Conservation (phyloP, 2,329 filamentous ascomycete genomes). For the Talaromyces albobiverticillius region DNA sequence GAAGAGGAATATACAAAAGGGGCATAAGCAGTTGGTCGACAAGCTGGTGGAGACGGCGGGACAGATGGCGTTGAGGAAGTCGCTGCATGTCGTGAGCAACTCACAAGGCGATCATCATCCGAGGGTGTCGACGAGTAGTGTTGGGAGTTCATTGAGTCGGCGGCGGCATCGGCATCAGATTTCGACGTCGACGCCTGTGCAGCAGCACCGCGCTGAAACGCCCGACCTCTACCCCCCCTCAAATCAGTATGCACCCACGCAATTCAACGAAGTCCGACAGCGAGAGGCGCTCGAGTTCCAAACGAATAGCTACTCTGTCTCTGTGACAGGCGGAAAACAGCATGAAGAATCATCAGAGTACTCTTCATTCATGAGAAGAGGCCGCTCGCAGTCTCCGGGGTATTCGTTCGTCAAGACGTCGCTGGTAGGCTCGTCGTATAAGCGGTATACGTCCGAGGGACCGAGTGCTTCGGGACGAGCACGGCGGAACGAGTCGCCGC, state of each 20-base stretch:
- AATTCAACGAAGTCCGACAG: conserved; percentile 10
- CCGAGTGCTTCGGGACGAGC: background rate
- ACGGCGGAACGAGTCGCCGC: conserved; percentile 2
- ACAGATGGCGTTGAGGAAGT: conserved; percentile 17
- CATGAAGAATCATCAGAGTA: background rate
- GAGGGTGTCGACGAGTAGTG: background rate
- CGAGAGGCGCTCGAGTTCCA: conserved; percentile 9
- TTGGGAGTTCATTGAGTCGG: background rate
- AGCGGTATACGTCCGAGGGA: conserved; percentile 6
- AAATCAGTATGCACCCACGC: background rate
- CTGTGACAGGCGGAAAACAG: conserved; percentile 11
- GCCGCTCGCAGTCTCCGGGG: conserved; percentile 7
- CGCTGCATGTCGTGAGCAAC: background rate
- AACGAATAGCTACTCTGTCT: conserved; percentile 10
- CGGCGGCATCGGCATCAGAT: background rate
- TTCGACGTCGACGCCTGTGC: no score
- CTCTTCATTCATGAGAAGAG: background rate
- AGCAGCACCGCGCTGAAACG: background rate
- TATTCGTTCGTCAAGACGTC: conserved; percentile 2
- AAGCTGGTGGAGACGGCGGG: conserved; percentile 52
- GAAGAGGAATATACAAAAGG: conserved; percentile 75
- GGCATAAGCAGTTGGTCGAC: conserved; percentile 67
- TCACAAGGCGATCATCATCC: background rate
- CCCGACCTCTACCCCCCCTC: no score
- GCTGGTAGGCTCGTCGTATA: conserved; percentile 6